Base-by-base conservation (phyloP, 2,329 filamentous ascomycete species). In the Mycosphaerella sp. region DNA sequence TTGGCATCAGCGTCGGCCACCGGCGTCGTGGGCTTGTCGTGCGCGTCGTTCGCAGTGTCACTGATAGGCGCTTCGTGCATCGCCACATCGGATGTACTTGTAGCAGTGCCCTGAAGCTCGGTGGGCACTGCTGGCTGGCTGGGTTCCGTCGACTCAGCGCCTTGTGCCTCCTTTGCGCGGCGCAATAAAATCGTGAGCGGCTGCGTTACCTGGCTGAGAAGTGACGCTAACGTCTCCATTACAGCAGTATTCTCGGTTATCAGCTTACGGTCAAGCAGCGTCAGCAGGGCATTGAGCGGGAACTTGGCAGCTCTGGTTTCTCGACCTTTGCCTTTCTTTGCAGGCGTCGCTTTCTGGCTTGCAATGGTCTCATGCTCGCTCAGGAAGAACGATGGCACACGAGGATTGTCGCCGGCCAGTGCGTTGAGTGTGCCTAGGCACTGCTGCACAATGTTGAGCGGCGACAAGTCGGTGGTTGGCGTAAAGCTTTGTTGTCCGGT, bases 231-330 rank as follows among this genome's bases (percentile, higher is more conserved):
- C 59, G 90, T 85, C 64, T 95, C 92, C 91, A 98, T 97, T 53
- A 95, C 92, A 6, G 85, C 80, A n/a, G 92, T 91, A 72, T 90
- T 98, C 72, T 98, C 93, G 74, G 95, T 95, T 60, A 98, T 91
- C 57, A 97, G 78, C 60, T 90, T 88, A n/a, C 93, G 87, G 68
- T 97, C 93, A 21, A 98, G 79, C 4, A 98, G 79, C 57, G 84
- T 85, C 45, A 98, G 78, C 31, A 98, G 76, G 11, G 91, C 90
- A 69, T 98, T 98, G 68, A 98, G 81, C 8, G 95, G 90, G 68
- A 87, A 98, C 68, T 89, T 93, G 62, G 85, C 84, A 29, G 88
- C 84, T 70, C 87, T 95, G 61, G 77, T 82, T 61, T 95, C 92
- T 71, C 92, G 93, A 49, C 77, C 81, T 70, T 97, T 97, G 64